Evolutionary conservation across 805 yeast genomes (phyloP), one percentile per base, ranked within the genome.

Genomic region (Metschnikowia shivogae): DNA sequence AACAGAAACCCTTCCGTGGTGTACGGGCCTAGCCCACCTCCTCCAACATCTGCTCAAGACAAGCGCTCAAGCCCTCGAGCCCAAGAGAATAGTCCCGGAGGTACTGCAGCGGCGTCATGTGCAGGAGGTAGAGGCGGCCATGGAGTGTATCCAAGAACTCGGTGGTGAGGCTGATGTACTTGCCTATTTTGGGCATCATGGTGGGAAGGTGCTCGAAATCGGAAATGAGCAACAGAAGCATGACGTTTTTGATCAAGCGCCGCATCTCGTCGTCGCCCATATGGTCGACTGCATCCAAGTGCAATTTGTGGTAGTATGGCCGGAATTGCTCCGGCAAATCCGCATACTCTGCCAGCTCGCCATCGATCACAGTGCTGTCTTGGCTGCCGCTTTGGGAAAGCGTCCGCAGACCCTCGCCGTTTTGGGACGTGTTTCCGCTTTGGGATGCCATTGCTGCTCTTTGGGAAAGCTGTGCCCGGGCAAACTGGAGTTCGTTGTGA

Each of bases 71-170:
- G 9, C 53, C 48, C 14, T 45, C 48, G 6, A 49, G 48, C 8
- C 44, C 53, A 12, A 42, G 29, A 26, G 42, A 42, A 20, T 46
- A 39, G 38, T 56, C 52, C 24, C 57, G 52, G 26, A 64, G 51
- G 43, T 65, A 67, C 32, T 45, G 52, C 39, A 65, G 64, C 5
- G 72, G 71, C 30, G 54, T 56, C 42, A 48, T 43, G 40, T 14
- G 46, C 48, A 34, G 54, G 48, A 20, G 38, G 40, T 68, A 70
- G 6, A 69, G 36, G 12, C 24, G 27, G 5, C 44, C 54, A 46
- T 71, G 75, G 13, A 68, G 38, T 6, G 53, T 38, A 52, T 70
- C 73, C 40, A 70, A 48, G 43, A 71, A 71, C 13, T 45, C 37
- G 26, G 52, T 44, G 3, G 65, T 47, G 14, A 60, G 26, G 24